Base-by-base conservation (phyloP, 2,329 filamentous ascomycete genomes). In the Daldinia sp. region DNA sequence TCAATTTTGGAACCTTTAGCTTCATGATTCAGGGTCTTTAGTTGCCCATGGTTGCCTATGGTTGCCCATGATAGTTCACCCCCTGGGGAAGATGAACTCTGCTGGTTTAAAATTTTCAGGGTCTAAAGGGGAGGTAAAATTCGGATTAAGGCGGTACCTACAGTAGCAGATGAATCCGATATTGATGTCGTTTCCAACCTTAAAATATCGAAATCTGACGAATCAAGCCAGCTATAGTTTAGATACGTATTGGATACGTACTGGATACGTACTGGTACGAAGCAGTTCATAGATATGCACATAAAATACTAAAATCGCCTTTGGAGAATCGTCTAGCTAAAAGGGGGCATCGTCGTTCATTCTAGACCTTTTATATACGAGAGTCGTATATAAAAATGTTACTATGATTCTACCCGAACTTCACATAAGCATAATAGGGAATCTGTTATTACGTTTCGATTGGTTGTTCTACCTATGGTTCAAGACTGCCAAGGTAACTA, bases 321-420 rank as follows among this genome's bases (percentile, higher is more conserved):
- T 27, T 45, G 3, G 21, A 45, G 2, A 25, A 4, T 10, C 3
- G 30, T 60, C 55, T 56, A 63, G 48, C 61, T 34, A 15, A n/a
- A 52, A 35, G 34, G 41, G 41, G 47, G 56, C 8, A 60, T 55
- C 39, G 47, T 47, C 21, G 32, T 35, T 61, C 37, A 41, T 57
- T 57, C 53, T 62, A 62, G 59, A 62, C 39, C 48, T 57, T 29
- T 27, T 37, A 15, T 50, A 61, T 51, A 61, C 58, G 58, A 56
- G 47, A 39, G 43, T 29, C 5, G 11, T 29, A 51, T 50, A 58
- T 45, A 47, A 21, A n/a, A 35, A 35, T 37, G 30, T 27, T 47
- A 27, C 39, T 58, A 52, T 23, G 29, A 30, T 19, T 34, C 30
- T 32, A 34, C 47, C 47, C 47, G 29, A 50, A 50, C 17, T 34